Conservation (phyloP, 257 asterid genomes). For the Gentiana dahurica region DNA sequence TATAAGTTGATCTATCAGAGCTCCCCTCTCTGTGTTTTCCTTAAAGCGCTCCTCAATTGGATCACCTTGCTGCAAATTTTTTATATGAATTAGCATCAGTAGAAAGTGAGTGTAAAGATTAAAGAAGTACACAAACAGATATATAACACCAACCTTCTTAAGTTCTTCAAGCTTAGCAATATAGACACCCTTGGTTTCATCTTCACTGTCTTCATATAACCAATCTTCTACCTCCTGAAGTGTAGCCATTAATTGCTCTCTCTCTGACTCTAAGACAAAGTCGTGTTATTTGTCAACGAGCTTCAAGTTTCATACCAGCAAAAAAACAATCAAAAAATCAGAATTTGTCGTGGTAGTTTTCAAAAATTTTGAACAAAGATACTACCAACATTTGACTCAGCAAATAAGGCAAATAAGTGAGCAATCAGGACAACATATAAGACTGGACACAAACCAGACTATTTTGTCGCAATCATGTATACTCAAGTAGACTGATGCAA, state of each 20-base stretch:
- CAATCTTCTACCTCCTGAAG: slow-evolving; percentile 96
- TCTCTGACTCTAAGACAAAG: slow-evolving; percentile 57
- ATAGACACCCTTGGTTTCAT: slow-evolving; percentile 68
- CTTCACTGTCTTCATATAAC: slow-evolving; percentile 96
- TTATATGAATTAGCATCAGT: not conserved
- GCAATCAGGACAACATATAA: too few relatives aligned
- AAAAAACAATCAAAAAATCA: slow-evolving; percentile 6
- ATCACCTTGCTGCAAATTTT: slow-evolving; percentile 68
- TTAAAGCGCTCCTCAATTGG: slow-evolving; percentile 83
- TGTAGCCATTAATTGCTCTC: slow-evolving; percentile 50
- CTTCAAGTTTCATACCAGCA: slow-evolving; percentile 14
- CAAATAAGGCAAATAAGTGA: too few relatives aligned
- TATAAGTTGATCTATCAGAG: slow-evolving; percentile 49
- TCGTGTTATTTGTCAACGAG: slow-evolving; percentile 64
- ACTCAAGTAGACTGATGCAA: too few relatives aligned
- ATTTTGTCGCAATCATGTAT: too few relatives aligned
- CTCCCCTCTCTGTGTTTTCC: slow-evolving; percentile 65
- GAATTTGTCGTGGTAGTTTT: too few relatives aligned
- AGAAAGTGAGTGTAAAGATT: not conserved
- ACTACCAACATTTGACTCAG: too few relatives aligned
- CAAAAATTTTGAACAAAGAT: too few relatives aligned
- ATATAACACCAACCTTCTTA: slow-evolving; percentile 25
- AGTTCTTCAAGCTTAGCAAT: slow-evolving; percentile 84
- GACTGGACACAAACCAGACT: too few relatives aligned
- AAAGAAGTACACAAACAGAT: not conserved